Base-by-base conservation (phyloP, 108 stramenopile species). In the Cyclostephanos invisitatus region DNA sequence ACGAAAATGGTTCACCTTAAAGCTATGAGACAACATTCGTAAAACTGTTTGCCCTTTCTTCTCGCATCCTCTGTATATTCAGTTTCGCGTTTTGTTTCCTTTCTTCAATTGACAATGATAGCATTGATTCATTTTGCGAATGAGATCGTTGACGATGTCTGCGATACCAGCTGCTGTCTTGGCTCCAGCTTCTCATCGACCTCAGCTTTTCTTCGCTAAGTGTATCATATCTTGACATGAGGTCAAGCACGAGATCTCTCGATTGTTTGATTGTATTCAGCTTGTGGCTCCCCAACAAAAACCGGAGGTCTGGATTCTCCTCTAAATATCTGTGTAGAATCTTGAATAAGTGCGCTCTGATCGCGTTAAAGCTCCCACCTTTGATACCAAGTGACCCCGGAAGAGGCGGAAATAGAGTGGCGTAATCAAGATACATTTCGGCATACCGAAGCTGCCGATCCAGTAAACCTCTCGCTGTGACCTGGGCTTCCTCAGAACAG, bases 321-420 rank as follows among this genome's bases (percentile, higher is more conserved):
- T 90, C 83, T 44, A 96, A 56, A 58, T 91, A 95, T 5, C 95
- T 85, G 84, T 94, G 86, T 6, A 98, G 68, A 21, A 97, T 83
- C 74, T 98, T 98, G 75, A 98, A 95, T 42, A 97, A 63, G 77
- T 98, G 98, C 0, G 88, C 87, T 18, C 91, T 77, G 10, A 91
- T 79, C 22, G 86, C 76, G 47, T 85, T 90, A 61, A 88, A 89
- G 32, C 80, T 85, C 6, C 94, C 94, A 4, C 88, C 85, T 28
- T 77, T 46, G 17, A 62, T 51, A 10, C 91, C 90, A 57, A 90
- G 72, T 2, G 88, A 87, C 35, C 93, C 93, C 1, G 93, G 93
- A 17, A 91, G 51, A 12, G 94, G 94, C 20, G 94, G 94, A 46
- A 85, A 85, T 8, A 72, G 15, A 5, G 78, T 64, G 49, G 87